A percentile compares a stretch with the other conserved stretches of the same genome.
phyloP scores from a whole-genome alignment of 768 basidiomycete genomes.

The Tricholoma hemisulphureum region DNA sequence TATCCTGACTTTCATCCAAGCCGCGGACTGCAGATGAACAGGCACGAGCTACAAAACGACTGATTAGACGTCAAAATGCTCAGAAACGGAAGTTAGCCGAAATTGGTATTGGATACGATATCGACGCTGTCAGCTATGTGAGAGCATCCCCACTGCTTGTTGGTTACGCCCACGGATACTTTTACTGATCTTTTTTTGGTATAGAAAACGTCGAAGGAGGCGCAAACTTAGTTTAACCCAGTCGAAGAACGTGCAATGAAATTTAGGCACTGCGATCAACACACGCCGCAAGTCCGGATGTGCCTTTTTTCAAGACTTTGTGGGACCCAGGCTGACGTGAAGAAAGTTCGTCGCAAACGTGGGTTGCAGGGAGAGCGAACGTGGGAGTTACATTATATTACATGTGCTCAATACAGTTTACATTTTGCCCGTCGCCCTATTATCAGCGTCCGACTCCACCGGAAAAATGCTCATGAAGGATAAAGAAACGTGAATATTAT shows the following conservation, averaged over 20 bases:
- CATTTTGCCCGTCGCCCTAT: not conserved
- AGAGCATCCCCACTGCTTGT: too few species aligned
- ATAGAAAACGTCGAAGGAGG: conserved; percentile 32
- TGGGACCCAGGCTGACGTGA: not conserved
- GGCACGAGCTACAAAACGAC: conserved; percentile 57
- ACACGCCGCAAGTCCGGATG: too few species aligned
- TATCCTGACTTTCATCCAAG: conserved; percentile 35
- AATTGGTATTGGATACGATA: conserved; percentile 84
- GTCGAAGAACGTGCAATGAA: too few species aligned
- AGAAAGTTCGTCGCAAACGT: too few species aligned
- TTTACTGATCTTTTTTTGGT: not conserved
- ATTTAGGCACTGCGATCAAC: too few species aligned
- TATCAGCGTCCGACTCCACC: not conserved
- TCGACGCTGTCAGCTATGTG: conserved; percentile 81
- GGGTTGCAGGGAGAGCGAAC: too few species aligned
- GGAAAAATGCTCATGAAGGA: not conserved
- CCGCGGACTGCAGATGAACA: conserved; percentile 72
- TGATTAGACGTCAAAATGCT: conserved; percentile 74
- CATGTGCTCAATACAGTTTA: not conserved
- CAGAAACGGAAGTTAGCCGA: conserved; percentile 78
- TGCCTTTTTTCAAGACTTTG: too few species aligned
- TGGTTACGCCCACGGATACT: not conserved
- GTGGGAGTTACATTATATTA: not conserved
- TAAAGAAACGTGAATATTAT: not conserved
- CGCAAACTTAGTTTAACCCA: conserved; percentile 8